Base-by-base conservation (phyloP, 23 red algal species). In the Porphyridium purpureum region DNA sequence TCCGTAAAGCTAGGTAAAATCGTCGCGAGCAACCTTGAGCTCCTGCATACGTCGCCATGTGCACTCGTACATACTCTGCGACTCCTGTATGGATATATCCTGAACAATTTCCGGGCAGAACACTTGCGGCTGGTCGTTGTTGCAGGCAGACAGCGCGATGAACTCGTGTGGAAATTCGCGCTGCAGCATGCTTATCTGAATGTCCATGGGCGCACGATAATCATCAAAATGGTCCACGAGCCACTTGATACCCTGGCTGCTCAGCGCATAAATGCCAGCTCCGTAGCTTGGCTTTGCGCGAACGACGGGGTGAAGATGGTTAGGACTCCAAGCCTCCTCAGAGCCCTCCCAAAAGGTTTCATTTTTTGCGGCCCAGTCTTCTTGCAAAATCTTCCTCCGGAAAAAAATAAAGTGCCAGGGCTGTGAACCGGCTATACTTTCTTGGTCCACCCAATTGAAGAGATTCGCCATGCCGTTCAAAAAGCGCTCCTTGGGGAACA, bases 361-460 rank as follows among this genome's bases (percentile, higher is more conserved):
- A 26, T 77, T 67, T 17, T 52, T 36, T 25, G 46, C 32, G 24
- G 52, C 31, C 17, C 5, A 9, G 11, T 35, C 35, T 32, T 47
- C 11, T 26, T 49, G 21, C 26, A 57, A 15, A 1, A 82, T 15
- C 48, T 55, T 38, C 33, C 81, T 29, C 24, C 81, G 68, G 27
- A 87, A 66, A 29, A 60, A 75, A 15, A 87, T 59, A 21, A 69
- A 69, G 55, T 87, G 81, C 81, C 81, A 87, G 7, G 68, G 50
- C 15, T 23, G 42, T 57, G 62, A 58, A 41, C 62, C 42, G 0
- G 50, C 70, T 47, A 81, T 24, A 5, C 51, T 67, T 51, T 81
- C 75, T 57, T 69, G 62, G 31, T 81, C 75, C 4, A 70, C 50
- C 17, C 67, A 31, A 1, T 53, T 47, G 11, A 81, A 44, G 14